Evolutionary conservation across 2,329 filamentous ascomycete genomes (phyloP).

Genomic region (Zymoseptoria pseudotritici): DNA sequence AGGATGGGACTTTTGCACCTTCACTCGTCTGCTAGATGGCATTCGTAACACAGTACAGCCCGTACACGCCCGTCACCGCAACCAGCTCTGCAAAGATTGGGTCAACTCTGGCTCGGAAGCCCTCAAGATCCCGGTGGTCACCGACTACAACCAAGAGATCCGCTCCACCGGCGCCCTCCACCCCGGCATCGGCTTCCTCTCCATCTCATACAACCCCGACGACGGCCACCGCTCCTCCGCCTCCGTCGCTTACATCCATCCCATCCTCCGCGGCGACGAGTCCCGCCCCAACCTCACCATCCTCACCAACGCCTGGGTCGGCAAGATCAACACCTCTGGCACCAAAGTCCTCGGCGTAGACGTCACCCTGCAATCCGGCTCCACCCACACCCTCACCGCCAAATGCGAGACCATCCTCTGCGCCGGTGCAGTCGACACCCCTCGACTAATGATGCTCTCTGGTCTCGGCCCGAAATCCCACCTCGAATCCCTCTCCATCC

Average conservation of each 20-base stretch:
- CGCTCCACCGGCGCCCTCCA: conserved; percentile 62
- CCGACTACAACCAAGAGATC: conserved; percentile 84
- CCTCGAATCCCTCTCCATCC: conserved; percentile 40
- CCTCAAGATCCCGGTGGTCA: conserved; percentile 70
- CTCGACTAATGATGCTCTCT: conserved; percentile 53
- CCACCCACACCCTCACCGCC: conserved; percentile 49
- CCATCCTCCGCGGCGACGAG: conserved; percentile 77
- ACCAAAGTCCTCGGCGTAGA: conserved; percentile 67
- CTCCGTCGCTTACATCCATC: conserved; percentile 87
- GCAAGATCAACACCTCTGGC: conserved; percentile 64
- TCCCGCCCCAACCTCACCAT: conserved; percentile 76
- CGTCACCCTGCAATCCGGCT: conserved; percentile 56
- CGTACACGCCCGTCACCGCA: conserved; percentile 75
- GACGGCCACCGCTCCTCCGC: conserved; percentile 77
- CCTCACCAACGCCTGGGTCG: conserved; percentile 82
- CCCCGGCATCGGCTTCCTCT: conserved; percentile 81
- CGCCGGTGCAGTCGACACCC: conserved; percentile 75
- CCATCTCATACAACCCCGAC: conserved; percentile 84
- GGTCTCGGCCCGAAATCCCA: conserved; percentile 44
- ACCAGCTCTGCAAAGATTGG: conserved; percentile 90
- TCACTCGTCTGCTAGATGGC: conserved; percentile 74
- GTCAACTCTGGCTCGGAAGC: conserved; percentile 70
- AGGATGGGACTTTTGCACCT: conserved; percentile 80
- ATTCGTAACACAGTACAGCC: conserved; percentile 86
- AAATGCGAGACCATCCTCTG: conserved; percentile 72